Evolutionary conservation across 768 basidiomycete genomes (phyloP).

Genomic region (Pulveroboletus sp.): DNA sequence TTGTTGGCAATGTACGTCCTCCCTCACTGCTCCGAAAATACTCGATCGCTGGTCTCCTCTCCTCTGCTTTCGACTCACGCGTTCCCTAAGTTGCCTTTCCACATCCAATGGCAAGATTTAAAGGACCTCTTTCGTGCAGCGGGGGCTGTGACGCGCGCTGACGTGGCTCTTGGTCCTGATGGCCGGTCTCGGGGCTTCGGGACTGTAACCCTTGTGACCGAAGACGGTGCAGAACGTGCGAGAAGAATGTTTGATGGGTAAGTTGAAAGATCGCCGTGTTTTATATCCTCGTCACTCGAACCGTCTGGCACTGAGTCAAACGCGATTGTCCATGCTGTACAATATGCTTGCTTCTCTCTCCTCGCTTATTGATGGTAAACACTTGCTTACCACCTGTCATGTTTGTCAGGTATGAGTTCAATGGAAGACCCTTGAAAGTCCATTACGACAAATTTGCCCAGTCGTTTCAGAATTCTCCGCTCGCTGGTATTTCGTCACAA

Average conservation of each 20-base stretch:
- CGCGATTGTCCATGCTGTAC: not conserved
- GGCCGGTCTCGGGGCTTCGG: conserved; percentile 91
- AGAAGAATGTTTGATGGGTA: conserved; percentile 90
- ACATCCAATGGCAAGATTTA: conserved; percentile 96
- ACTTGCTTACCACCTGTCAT: too few relatives aligned
- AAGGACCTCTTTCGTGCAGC: conserved; percentile 94
- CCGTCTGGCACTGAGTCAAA: not conserved
- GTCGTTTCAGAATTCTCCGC: conserved; percentile 26
- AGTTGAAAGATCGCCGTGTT: conserved; percentile 23
- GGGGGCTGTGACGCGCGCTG: conserved; percentile 86
- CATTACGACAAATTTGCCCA: conserved; percentile 83
- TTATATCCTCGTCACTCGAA: not conserved
- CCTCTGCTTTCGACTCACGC: conserved; percentile 14
- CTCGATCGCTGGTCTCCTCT: not conserved
- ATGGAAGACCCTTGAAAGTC: conserved; percentile 83
- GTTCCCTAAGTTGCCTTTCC: conserved; percentile 74
- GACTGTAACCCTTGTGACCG: conserved; percentile 81
- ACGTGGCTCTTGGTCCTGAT: conserved; percentile 83
- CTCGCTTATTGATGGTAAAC: not conserved
- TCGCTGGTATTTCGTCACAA: conserved; percentile 24
- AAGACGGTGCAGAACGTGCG: conserved; percentile 80
- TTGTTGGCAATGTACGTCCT: conserved; percentile 81
- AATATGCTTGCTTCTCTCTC: not conserved
- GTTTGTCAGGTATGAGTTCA: conserved; percentile 76
- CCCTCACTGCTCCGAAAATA: conserved; percentile 4